Conservation (phyloP, 306 rosid genomes). For the Vigna hirtella region DNA sequence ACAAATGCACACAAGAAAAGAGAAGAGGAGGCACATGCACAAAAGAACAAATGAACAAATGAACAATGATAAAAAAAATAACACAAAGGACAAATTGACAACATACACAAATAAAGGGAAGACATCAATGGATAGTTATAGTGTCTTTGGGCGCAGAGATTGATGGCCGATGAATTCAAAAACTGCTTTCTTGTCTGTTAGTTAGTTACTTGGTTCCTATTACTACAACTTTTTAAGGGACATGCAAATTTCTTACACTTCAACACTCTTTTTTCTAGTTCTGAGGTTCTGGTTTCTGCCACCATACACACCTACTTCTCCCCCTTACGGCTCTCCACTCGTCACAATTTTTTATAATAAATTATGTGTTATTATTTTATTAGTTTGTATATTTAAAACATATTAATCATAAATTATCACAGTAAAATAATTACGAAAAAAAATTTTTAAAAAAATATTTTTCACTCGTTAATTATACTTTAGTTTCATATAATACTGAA, state of each 20-base stretch:
- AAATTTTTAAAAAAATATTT: no score
- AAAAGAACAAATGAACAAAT: neutral
- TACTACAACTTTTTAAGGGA: conserved; percentile 26
- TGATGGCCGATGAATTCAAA: conserved; percentile 33
- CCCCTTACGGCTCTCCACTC: neutral
- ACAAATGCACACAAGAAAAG: neutral
- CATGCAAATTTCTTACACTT: conserved; percentile 17
- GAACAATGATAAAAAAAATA: neutral
- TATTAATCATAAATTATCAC: no score
- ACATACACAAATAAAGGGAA: neutral
- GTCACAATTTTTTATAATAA: no score
- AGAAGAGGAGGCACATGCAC: neutral
- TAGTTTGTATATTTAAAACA: no score
- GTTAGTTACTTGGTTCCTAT: no score
- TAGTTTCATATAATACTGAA: conserved; percentile 4
- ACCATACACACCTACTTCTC: neutral
- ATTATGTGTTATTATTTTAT: no score
- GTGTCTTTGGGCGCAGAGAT: conserved; percentile 16
- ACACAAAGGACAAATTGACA: neutral
- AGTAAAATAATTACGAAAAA: no score
- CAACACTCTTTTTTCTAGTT: conserved; percentile 26
- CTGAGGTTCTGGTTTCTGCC: conserved; percentile 1
- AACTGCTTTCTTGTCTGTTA: neutral
- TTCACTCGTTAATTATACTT: neutral
- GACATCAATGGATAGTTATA: conserved; percentile 28